These are phyloP conservation scores for Phytophthora hibernalis DNA, from an alignment of 352 stramenopile genomes.

Conservation along the genomic window DNA sequence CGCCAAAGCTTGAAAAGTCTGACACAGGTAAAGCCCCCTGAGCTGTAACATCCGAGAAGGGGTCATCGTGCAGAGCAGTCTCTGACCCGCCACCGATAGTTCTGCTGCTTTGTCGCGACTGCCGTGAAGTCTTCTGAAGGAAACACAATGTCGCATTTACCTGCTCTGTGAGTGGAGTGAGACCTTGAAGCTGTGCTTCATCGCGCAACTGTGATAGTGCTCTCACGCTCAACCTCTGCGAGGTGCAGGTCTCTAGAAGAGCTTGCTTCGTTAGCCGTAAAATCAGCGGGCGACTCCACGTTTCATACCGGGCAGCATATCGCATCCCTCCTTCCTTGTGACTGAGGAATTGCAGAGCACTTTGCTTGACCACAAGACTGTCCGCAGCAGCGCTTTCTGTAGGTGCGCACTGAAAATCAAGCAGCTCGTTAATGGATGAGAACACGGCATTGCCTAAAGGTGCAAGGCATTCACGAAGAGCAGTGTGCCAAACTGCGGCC, in stretches of 20 bases:
- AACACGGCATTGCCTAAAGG: constrained; percentile 60
- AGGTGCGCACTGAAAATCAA: constrained; percentile 61
- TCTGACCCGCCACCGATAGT: background rate
- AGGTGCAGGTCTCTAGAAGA: constrained; percentile 58
- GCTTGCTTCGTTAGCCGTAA: constrained; percentile 65
- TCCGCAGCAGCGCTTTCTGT: constrained; percentile 32
- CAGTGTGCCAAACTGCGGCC: constrained; percentile 66
- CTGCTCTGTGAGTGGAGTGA: constrained; percentile 40
- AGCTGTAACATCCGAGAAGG: constrained; percentile 11
- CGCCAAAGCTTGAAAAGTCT: background rate
- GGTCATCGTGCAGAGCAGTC: constrained; percentile 14
- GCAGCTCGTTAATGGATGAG: constrained; percentile 48
- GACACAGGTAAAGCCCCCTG: background rate
- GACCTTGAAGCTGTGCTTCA: constrained; percentile 41
- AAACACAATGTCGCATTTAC: constrained; percentile 47
- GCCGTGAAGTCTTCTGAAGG: constrained; percentile 22
- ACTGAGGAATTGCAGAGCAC: constrained; percentile 62
- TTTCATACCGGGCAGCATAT: constrained; percentile 37
- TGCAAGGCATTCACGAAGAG: constrained; percentile 48
- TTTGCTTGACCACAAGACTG: constrained; percentile 58
- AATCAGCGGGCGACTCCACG: constrained; percentile 49
- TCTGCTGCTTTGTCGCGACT: background rate
- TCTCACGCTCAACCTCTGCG: constrained; percentile 49
- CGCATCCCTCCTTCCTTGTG: constrained; percentile 39
- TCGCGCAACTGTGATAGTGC: constrained; percentile 47